Base-by-base conservation (phyloP, 169 alveolate species). In the Plasmodium vivax region DNA sequence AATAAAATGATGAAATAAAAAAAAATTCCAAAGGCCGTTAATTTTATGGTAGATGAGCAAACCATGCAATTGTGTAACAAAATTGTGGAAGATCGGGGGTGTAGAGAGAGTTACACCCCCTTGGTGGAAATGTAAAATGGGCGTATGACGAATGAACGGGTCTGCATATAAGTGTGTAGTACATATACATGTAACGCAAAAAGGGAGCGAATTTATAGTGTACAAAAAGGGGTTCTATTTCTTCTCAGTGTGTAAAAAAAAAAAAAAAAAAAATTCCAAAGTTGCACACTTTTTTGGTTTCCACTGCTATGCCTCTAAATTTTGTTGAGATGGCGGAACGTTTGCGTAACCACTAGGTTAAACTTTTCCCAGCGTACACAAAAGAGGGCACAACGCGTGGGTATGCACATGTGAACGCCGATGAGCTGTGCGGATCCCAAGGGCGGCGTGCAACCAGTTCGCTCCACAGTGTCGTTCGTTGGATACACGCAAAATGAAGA, bases 11-110 rank as follows among this genome's bases (percentile, higher is more conserved):
- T 62, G 36, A 68, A 68, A 23, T 68, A 23, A 68, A 68, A 51
- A 51, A 68, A 68, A 68, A 68, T 68, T 68, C 5, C 77, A 10
- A 19, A 68, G 38, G 62, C 14, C 38, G 77, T 68, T 23, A 68
- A 68, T 68, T 68, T 68, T 23, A 68, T 68, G 41, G 77, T 68
- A 23, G 77, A 68, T 68, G 16, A 1, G n/a, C 77, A 68, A 68
- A 68, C n/a, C 77, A 68, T 68, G 41, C 77, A 68, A 68, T 23
- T 68, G 43, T 68, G 77, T 19, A 68, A 68, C 77, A 68, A 68
- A 68, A 68, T 16, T 68, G 77, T 68, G 62, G 62, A 51, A 14
- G 62, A 51, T 51, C 62, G 62, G 62, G 19, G 19, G 62, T 68
- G 77, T 68, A 68, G 77, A 68, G 38, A 4, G 38, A 68, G 77